A percentile compares a stretch with the other conserved stretches of the same genome.
Evolutionary conservation across 495 filamentous ascomycete genomes (phyloP).

Genomic region (Bryoglossum gracile): DNA sequence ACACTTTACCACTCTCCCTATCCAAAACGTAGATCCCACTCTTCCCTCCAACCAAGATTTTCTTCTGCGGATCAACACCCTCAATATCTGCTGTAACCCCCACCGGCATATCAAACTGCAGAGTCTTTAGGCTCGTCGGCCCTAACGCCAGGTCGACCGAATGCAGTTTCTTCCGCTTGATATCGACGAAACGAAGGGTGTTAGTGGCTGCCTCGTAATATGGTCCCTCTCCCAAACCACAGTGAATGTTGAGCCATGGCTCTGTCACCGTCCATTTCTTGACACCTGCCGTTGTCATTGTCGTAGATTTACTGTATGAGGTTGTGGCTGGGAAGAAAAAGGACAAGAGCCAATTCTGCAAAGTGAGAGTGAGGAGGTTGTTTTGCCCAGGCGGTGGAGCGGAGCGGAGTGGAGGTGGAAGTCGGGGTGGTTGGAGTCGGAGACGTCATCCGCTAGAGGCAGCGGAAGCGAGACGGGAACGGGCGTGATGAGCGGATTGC

Average conservation of each 20-base stretch:
- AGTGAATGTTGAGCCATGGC: constrained; percentile 70
- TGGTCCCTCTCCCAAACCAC: constrained; percentile 75
- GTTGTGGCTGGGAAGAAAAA: neutral
- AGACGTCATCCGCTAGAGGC: no score
- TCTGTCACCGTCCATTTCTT: constrained; percentile 32
- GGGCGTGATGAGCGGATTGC: no score
- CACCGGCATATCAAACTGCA: constrained; percentile 60
- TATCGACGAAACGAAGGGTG: constrained; percentile 83
- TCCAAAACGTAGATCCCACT: constrained; percentile 71
- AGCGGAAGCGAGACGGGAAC: no score
- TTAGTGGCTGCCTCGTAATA: constrained; percentile 63
- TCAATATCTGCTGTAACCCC: constrained; percentile 82
- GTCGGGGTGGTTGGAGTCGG: no score
- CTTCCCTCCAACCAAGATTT: constrained; percentile 75
- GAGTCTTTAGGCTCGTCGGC: constrained; percentile 52
- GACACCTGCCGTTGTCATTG: constrained; percentile 1
- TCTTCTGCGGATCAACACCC: constrained; percentile 50
- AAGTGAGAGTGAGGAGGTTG: neutral
- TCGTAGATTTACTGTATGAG: neutral
- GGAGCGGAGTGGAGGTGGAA: no score
- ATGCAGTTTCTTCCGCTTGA: constrained; percentile 72
- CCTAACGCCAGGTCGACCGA: constrained; percentile 60
- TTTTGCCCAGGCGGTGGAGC: neutral
- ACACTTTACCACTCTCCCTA: constrained; percentile 52
- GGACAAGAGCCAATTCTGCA: constrained; percentile 9